phyloP scores from a whole-genome alignment of 495 filamentous ascomycete genomes.

The Penicillium coprophilum region DNA sequence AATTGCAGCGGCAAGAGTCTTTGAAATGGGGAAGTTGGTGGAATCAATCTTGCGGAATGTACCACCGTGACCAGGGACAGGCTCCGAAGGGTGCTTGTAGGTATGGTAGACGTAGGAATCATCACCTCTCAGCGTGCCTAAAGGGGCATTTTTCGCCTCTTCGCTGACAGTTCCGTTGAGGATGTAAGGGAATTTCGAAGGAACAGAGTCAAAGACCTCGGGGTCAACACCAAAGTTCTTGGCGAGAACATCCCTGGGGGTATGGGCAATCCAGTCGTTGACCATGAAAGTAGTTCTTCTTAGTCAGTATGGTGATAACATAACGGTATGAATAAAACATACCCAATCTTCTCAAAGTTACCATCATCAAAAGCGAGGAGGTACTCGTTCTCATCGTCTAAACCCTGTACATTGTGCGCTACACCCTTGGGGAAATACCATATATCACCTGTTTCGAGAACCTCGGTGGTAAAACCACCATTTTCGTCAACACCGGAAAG shows the following conservation, averaged over 20 bases:
- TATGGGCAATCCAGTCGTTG: conserved; percentile 64
- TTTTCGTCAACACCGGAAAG: conserved; percentile 61
- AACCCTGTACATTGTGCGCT: conserved; percentile 57
- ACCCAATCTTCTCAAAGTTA: conserved; percentile 45
- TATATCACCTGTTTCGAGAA: conserved; percentile 58
- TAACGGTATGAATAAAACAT: not conserved
- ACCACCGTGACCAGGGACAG: conserved; percentile 60
- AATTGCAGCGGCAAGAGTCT: conserved; percentile 60
- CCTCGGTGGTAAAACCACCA: conserved; percentile 54
- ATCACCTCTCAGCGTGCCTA: conserved; percentile 51
- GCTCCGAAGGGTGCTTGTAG: conserved; percentile 48
- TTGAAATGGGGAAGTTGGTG: conserved; percentile 59
- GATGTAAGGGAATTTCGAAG: conserved; percentile 60
- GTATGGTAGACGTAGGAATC: conserved; percentile 58
- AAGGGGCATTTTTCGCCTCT: conserved; percentile 46
- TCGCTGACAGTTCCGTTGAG: conserved; percentile 53
- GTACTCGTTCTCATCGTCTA: conserved; percentile 64
- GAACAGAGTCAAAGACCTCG: conserved; percentile 57
- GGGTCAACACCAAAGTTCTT: conserved; percentile 63
- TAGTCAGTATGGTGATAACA: not conserved
- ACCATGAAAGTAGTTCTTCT: conserved; percentile 60
- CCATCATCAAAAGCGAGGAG: conserved; percentile 67
- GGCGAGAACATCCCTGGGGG: conserved; percentile 58
- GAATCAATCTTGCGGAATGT: conserved; percentile 60
- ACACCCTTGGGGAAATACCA: conserved; percentile 69